These are phyloP conservation scores for Aspergillus nanangensis DNA, from an alignment of 495 filamentous ascomycete genomes.

Conservation along the genomic window DNA sequence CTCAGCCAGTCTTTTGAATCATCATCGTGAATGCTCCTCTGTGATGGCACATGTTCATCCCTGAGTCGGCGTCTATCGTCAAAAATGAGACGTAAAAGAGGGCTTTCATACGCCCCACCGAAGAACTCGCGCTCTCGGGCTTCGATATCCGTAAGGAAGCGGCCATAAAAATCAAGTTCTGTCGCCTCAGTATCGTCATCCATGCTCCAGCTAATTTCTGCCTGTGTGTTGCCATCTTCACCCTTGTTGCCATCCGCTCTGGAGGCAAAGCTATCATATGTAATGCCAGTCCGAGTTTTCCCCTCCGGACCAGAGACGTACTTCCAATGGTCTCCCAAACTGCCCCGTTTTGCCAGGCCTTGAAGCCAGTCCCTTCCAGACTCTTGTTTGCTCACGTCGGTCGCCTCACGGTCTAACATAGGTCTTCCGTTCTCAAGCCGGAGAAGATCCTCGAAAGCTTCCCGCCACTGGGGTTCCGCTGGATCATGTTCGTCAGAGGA, in stretches of 20 bases:
- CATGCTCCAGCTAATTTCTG: slow-evolving; percentile 3
- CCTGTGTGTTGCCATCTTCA: not conserved
- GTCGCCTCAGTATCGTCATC: slow-evolving; percentile 15
- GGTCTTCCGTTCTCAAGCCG: slow-evolving; percentile 44
- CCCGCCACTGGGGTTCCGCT: slow-evolving; percentile 42
- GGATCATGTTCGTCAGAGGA: slow-evolving; percentile 26
- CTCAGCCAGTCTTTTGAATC: slow-evolving; percentile 29
- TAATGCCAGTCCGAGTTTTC: slow-evolving; percentile 24
- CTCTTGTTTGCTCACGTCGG: slow-evolving; percentile 19
- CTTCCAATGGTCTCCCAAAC: slow-evolving; percentile 34
- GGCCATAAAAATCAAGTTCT: slow-evolving; percentile 45
- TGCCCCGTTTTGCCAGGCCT: slow-evolving; percentile 34
- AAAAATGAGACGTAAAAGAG: slow-evolving; percentile 29
- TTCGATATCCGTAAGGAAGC: slow-evolving; percentile 37
- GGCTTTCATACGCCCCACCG: slow-evolving; percentile 21
- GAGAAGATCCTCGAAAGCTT: slow-evolving; percentile 54
- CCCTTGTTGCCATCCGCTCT: slow-evolving; percentile 6
- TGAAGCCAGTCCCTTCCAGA: slow-evolving; percentile 33
- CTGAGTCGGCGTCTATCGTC: slow-evolving; percentile 23
- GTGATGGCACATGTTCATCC: slow-evolving; percentile 6
- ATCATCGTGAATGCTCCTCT: slow-evolving; percentile 14
- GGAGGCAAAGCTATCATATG: slow-evolving; percentile 14
- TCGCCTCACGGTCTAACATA: slow-evolving; percentile 32
- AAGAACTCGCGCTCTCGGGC: slow-evolving; percentile 30
- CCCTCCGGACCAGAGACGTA: slow-evolving; percentile 16